Base-by-base conservation (phyloP, 495 filamentous ascomycete species). In the Cercophora newfieldiana region DNA sequence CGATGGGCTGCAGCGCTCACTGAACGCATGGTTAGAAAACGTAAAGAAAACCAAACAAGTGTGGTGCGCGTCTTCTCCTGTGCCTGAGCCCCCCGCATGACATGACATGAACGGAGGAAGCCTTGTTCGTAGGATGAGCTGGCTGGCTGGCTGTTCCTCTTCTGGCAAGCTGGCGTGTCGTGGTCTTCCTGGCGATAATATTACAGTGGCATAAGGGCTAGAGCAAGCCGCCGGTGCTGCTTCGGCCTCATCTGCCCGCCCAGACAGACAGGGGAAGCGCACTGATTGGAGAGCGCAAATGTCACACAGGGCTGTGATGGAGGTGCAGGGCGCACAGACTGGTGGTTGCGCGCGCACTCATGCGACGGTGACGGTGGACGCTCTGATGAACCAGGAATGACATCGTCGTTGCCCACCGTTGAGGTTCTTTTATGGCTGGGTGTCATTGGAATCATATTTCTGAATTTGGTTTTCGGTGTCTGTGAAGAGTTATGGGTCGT, bases 201-300 rank as follows among this genome's bases (percentile, higher is more conserved):
- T 16, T 16, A 44, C 37, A 26, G 16, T 53, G 50, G 21, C 24
- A 22, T 53, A 26, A 53, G 24, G 54, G 16, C 26, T 61, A 44
- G n/a, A 49, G 29, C 61, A 63, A 54, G 61, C 61, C 61, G n/a
- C 61, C 61, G 61, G 61, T 63, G 49, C 37, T 63, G 61, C 61
- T 55, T 63, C 61, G 61, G 61, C 50, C 61, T 44, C 49, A 54
- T 26, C 58, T 44, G 3, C 37, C 37, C 37, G 37, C 37, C 37
- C 37, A 44, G 37, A 44, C 21, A 55, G 51, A 55, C 54, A 57
- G 54, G 26, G 21, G 54, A 24, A 57, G 25, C 21, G 54, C 26
- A 57, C 16, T 26, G 54, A 57, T 26, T 57, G 24, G 54, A 28
- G 54, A 8, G 5, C 12, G 54, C 16, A 8, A 8, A 57, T 58